Conservation (phyloP, 2,329 filamentous ascomycete genomes). For the Ustulina deusta region DNA sequence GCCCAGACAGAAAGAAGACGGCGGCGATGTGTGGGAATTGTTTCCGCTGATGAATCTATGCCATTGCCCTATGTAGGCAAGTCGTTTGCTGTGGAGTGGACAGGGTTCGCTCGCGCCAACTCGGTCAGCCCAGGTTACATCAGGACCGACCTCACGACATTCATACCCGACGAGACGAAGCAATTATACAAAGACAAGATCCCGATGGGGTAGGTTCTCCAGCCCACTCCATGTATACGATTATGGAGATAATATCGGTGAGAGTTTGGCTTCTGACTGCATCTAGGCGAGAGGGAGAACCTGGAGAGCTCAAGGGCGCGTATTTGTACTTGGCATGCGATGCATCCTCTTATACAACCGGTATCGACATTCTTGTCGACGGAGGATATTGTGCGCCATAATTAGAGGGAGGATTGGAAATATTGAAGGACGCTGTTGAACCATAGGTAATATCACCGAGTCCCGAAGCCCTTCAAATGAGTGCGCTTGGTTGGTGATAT, state of each 20-base stretch:
- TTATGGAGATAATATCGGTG: neutral
- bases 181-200: constrained; percentile 82
- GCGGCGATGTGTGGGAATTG: neutral
- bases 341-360: constrained; percentile 85
- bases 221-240: neutral
- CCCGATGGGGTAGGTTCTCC: constrained; percentile 72
- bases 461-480: neutral
- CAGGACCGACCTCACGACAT: constrained; percentile 76
- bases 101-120: constrained; percentile 78
- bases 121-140: constrained; percentile 82
- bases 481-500: neutral
- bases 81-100: constrained; percentile 81
- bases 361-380: constrained; percentile 78
- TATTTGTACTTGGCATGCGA: constrained; percentile 86
- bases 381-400: constrained; percentile 75
- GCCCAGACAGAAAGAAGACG: neutral
- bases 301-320: constrained; percentile 82
- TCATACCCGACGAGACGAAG: constrained; percentile 74
- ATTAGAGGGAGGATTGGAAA: constrained; percentile 35
- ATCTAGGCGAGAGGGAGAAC: no score
- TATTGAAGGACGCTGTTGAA: neutral
- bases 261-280: no score
- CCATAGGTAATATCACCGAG: neutral
- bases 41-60: neutral
- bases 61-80: constrained; percentile 62